Conservation (phyloP, 805 yeast species). For the Vanderwaltozyma verrucispora region DNA sequence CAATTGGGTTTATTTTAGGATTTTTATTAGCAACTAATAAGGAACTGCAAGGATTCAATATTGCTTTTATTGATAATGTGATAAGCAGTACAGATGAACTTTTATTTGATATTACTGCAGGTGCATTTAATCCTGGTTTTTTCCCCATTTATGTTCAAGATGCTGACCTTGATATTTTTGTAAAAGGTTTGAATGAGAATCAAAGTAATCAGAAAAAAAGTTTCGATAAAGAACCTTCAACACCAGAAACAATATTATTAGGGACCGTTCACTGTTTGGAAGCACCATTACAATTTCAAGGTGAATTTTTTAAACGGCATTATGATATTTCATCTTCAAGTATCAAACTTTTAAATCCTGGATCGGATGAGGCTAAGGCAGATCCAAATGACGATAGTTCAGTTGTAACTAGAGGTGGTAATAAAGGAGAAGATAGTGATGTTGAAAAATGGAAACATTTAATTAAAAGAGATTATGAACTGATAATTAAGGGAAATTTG, state of each 20-base stretch:
- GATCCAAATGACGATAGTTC: constrained; percentile 1
- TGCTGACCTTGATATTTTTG: constrained; percentile 78
- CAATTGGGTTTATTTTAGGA: constrained; percentile 72
- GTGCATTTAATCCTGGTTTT: constrained; percentile 83
- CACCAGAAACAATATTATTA: constrained; percentile 56
- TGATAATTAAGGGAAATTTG: constrained; percentile 73
- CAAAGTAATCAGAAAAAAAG: neutral
- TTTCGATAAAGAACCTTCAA: constrained; percentile 12
- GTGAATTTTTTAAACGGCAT: constrained; percentile 63
- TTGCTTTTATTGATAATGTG: constrained; percentile 55
- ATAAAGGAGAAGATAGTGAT: constrained; percentile 25
- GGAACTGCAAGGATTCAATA: constrained; percentile 59
- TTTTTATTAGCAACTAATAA: constrained; percentile 78
- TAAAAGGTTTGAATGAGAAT: constrained; percentile 45
- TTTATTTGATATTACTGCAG: constrained; percentile 65
- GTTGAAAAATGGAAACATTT: constrained; percentile 61
- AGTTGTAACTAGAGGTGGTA: constrained; percentile 5
- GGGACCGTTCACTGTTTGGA: constrained; percentile 63
- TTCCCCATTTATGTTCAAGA: constrained; percentile 51
- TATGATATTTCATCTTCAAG: constrained; percentile 53
- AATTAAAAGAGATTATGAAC: constrained; percentile 71
- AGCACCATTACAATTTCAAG: constrained; percentile 61
- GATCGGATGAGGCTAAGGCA: constrained; percentile 28
- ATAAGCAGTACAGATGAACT: constrained; percentile 77
- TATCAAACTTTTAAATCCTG: constrained; percentile 65